Evolutionary conservation across 2,329 filamentous ascomycete genomes (phyloP).

Genomic region (Stylonectria norvegica): DNA sequence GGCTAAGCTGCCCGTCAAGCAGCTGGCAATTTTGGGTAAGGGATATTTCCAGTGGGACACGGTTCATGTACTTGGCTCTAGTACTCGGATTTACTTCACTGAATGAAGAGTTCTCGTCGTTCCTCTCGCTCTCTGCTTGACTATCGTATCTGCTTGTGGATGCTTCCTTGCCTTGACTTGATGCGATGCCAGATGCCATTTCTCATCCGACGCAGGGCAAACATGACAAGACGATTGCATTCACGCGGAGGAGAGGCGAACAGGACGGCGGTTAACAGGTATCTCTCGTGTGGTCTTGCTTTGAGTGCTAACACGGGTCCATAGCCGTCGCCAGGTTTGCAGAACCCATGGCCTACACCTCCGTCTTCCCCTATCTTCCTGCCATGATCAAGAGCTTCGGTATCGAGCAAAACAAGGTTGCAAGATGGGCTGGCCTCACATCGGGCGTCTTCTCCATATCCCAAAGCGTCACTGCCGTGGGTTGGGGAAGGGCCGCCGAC

Average conservation of each 20-base stretch:
- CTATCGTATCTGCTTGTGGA: conserved; percentile 1
- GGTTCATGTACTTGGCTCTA: too few species aligned
- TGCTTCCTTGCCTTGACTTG: conserved; percentile 4
- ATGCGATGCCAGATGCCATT: conserved; percentile 10
- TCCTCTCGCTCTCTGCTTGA: not conserved
- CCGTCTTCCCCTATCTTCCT: conserved; percentile 66
- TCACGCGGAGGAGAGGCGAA: too few species aligned
- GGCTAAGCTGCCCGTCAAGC: conserved; percentile 69
- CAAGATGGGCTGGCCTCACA: conserved; percentile 75
- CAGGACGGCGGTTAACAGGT: conserved; percentile 16
- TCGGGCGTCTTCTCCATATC: conserved; percentile 69
- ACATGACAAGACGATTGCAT: conserved; percentile 7
- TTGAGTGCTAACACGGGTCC: conserved; percentile 31
- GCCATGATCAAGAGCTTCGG: conserved; percentile 83
- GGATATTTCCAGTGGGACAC: conserved; percentile 1
- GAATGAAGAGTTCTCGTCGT: not conserved
- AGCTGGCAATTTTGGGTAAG: conserved; percentile 75
- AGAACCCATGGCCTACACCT: conserved; percentile 70
- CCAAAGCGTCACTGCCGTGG: conserved; percentile 68
- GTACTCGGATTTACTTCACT: too few species aligned
- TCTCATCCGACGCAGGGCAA: conserved; percentile 20
- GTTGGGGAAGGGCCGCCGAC: conserved; percentile 77
- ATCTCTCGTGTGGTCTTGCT: conserved; percentile 6
- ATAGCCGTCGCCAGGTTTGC: conserved; percentile 74
- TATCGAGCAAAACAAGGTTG: conserved; percentile 66